phyloP scores from a whole-genome alignment of 371 early-diverging fungal species.

The Cokeromyces recurvatus region DNA sequence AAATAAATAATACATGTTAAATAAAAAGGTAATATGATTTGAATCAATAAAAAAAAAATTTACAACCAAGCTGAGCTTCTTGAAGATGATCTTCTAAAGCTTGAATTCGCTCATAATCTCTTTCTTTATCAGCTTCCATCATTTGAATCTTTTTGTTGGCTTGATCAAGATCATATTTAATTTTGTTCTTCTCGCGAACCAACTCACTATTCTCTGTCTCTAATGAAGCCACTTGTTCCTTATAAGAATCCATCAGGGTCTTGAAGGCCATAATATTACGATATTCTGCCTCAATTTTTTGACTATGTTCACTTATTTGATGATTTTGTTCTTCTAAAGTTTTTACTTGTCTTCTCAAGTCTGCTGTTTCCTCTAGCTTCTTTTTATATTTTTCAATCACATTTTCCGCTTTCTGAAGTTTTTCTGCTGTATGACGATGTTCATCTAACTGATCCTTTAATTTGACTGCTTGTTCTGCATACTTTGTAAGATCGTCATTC shows the following conservation, averaged over 20 bases:
- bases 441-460: constrained; percentile 89
- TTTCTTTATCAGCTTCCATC: constrained; percentile 58
- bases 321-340: constrained; percentile 79
- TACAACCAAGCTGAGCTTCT: constrained; percentile 75
- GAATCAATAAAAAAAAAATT: too few relatives aligned
- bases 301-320: constrained; percentile 59
- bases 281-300: constrained; percentile 82
- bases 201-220: constrained; percentile 70
- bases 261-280: constrained; percentile 74
- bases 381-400: constrained; percentile 93
- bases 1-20: too few relatives aligned
- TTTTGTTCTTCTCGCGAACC: constrained; percentile 65
- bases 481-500: constrained; percentile 51
- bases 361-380: constrained; percentile 84
- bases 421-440: constrained; percentile 82
- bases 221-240: constrained; percentile 71
- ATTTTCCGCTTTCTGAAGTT: constrained; percentile 87
- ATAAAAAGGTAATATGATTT: too few relatives aligned
- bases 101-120: constrained; percentile 73
- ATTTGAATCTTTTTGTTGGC: constrained; percentile 57
- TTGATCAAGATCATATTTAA: constrained; percentile 68
- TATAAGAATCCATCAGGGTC: constrained; percentile 81
- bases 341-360: constrained; percentile 74
- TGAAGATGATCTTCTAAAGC: constrained; percentile 75
- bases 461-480: constrained; percentile 63